Conservation (phyloP, 352 stramenopile species). For the Phytophthora rubi region DNA sequence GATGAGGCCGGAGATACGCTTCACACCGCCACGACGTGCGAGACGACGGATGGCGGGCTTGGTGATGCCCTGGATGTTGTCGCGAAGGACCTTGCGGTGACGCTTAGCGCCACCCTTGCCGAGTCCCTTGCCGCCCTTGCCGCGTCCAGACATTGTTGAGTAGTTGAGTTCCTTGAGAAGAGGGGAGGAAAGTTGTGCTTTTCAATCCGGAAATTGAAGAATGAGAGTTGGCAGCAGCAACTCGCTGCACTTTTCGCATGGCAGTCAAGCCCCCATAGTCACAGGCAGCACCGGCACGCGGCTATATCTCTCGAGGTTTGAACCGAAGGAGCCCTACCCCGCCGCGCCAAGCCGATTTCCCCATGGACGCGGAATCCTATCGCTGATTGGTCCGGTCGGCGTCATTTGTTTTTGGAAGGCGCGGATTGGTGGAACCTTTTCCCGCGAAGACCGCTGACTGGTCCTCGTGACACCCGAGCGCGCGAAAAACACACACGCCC, state of each 20-base stretch:
- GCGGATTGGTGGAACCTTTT: conserved; percentile 38
- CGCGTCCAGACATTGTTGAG: conserved; percentile 82
- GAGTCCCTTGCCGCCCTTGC: conserved; percentile 84
- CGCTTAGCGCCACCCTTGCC: conserved; percentile 87
- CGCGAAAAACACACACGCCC: conserved; percentile 11
- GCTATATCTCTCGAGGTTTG: conserved; percentile 25
- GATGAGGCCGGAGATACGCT: conserved; percentile 98
- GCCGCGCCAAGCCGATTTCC: not conserved
- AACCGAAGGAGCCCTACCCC: conserved; percentile 24
- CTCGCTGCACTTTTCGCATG: not conserved
- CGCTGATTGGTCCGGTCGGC: conserved; percentile 24
- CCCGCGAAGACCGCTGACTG: conserved; percentile 1
- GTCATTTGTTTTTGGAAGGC: not conserved
- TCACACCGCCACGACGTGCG: conserved; percentile 97
- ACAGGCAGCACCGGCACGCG: conserved; percentile 3
- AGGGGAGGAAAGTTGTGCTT: conserved; percentile 26
- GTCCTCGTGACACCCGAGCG: not conserved
- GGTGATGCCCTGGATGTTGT: conserved; percentile 94
- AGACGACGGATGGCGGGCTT: conserved; percentile 97
- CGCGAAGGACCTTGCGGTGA: conserved; percentile 89
- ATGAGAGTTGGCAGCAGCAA: conserved; percentile 33
- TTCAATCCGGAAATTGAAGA: conserved; percentile 61
- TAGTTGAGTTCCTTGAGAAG: conserved; percentile 45
- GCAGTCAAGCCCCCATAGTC: not conserved
- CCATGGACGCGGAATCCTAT: not conserved